phyloP scores from a whole-genome alignment of 371 early-diverging fungal genomes.

The Actinomortierella wolfii region DNA sequence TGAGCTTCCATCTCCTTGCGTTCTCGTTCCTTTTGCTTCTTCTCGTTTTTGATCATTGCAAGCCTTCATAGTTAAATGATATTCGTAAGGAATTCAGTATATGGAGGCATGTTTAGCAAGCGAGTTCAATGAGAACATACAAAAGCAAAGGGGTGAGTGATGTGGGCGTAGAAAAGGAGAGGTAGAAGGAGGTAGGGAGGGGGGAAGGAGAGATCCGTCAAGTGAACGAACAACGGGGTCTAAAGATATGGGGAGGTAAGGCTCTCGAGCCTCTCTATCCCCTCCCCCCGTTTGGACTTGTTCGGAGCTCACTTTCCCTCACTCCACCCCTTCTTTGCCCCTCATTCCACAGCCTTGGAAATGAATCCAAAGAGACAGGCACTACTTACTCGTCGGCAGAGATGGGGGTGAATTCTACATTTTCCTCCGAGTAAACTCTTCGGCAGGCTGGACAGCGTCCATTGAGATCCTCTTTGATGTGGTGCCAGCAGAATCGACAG shows the following conservation, averaged over 20 bases:
- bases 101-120: not conserved
- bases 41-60: constrained; percentile 70
- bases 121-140: not conserved
- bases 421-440: constrained; percentile 83
- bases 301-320: constrained; percentile 2
- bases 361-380: not conserved
- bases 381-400: constrained; percentile 84
- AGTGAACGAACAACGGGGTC: not conserved
- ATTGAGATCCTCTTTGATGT: constrained; percentile 91
- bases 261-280: too few species aligned
- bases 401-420: constrained; percentile 87
- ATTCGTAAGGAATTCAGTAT: not conserved
- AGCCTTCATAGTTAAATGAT: constrained; percentile 41
- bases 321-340: not conserved
- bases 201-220: not conserved
- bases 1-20: constrained; percentile 89
- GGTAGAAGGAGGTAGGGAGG: too few species aligned
- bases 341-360: not conserved
- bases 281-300: too few species aligned
- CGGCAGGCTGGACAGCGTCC: constrained; percentile 95
- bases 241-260: too few species aligned
- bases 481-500: constrained; percentile 98
- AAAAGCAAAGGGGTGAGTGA: not conserved
- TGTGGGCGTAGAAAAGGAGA: not conserved
- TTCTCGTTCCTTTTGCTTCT: constrained; percentile 86